Evolutionary conservation across 2,329 filamentous ascomycete species (phyloP).

Genomic region (Diaporthe sp.): DNA sequence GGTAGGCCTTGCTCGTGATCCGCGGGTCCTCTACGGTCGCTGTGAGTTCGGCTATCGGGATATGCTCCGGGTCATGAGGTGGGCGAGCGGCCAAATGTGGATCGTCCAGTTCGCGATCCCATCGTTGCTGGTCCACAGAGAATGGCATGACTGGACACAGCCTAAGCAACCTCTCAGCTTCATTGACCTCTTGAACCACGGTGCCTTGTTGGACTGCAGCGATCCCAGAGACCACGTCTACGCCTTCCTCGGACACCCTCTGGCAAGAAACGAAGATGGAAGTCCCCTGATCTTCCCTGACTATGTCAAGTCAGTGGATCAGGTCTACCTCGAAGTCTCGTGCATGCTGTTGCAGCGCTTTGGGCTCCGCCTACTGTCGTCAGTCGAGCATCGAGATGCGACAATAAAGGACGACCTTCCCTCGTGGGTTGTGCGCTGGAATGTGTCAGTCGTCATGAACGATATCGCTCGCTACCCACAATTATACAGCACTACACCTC

Average conservation of each 20-base stretch:
- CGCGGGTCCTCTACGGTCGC: conserved; percentile 5
- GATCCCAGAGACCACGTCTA: conserved; percentile 24
- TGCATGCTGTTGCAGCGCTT: not conserved
- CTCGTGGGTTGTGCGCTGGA: conserved; percentile 10
- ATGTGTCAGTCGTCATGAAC: not conserved
- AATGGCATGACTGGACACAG: not conserved
- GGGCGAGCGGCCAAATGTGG: not conserved
- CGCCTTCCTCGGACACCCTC: conserved; percentile 15
- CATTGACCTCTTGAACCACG: conserved; percentile 12
- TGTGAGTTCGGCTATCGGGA: conserved; percentile 7
- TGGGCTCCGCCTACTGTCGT: not conserved
- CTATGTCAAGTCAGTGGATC: not conserved
- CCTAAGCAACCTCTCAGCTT: not conserved
- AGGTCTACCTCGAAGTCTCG: not conserved
- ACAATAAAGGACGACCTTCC: not conserved
- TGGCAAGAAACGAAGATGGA: conserved; percentile 12
- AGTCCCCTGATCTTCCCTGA: conserved; percentile 1
- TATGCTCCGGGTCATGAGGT: conserved; percentile 13
- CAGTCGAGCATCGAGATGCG: conserved; percentile 1
- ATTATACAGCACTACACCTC: not conserved
- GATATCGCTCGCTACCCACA: conserved; percentile 6
- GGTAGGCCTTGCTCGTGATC: conserved; percentile 8
- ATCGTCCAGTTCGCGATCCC: not conserved
- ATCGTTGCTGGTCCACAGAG: not conserved
- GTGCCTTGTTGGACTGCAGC: not conserved